Conservation (phyloP, 2,329 filamentous ascomycete genomes). For the Pyrenochaeta sp. region DNA sequence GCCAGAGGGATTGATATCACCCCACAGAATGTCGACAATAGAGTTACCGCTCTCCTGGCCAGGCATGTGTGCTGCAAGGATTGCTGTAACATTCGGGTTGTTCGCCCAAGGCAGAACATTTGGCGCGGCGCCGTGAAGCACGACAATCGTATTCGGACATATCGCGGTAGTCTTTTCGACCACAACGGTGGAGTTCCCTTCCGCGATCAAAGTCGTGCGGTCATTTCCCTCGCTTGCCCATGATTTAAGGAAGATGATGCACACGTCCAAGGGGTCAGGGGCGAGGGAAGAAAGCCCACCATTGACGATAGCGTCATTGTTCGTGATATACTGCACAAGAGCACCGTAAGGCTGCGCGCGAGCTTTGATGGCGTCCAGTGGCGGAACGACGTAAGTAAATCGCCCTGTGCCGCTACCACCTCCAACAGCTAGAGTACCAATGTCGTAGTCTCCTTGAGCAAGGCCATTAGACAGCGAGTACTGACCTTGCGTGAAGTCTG, state of each 20-base stretch:
- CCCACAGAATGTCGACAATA: constrained; percentile 66
- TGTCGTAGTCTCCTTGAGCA: constrained; percentile 38
- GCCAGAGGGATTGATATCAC: constrained; percentile 77
- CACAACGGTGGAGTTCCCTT: constrained; percentile 52
- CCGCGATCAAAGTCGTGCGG: constrained; percentile 47
- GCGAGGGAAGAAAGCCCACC: constrained; percentile 33
- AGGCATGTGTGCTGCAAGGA: constrained; percentile 51
- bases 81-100: constrained; percentile 52
- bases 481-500: constrained; percentile 59
- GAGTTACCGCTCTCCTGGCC: constrained; percentile 52
- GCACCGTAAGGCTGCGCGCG: constrained; percentile 34
- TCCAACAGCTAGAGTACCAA: constrained; percentile 55
- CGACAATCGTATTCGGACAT: constrained; percentile 61
- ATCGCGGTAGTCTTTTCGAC: constrained; percentile 53
- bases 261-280: constrained; percentile 54
- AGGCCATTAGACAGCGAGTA: constrained; percentile 17
- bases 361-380: constrained; percentile 53
- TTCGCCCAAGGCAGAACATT: constrained; percentile 52
- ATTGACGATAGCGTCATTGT: constrained; percentile 47
- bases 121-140: constrained; percentile 52
- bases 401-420: constrained; percentile 55
- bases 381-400: constrained; percentile 50
- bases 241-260: constrained; percentile 66
- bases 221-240: constrained; percentile 57
- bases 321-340: constrained; percentile 57